Conservation (phyloP, 306 rosid species). For the Herpetospermum pedunculosum region DNA sequence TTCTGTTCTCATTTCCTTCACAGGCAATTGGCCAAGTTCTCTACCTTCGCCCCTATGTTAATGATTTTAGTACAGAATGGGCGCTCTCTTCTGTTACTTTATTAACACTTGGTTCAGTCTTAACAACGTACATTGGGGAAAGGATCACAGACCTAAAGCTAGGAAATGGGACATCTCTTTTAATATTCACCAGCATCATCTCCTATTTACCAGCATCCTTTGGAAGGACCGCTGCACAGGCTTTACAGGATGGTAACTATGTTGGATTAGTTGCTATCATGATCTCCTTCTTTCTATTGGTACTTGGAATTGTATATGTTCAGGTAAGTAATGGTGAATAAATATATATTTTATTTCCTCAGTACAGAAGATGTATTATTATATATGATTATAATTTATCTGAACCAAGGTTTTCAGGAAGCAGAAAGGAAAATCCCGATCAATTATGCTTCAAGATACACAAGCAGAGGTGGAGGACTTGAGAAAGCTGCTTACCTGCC, state of each 20-base stretch:
- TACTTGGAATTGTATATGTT: conserved; percentile 88
- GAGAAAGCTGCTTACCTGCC: conserved; percentile 88
- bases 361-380: conserved; percentile 1
- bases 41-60: conserved; percentile 81
- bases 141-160: conserved; percentile 84
- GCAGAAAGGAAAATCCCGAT: conserved; percentile 97
- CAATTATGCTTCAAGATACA: conserved; percentile 85
- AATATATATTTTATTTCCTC: conserved; percentile 10
- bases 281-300: conserved; percentile 66
- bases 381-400: conserved; percentile 17
- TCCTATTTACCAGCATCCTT: conserved; percentile 97
- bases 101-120: conserved; percentile 74
- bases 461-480: conserved; percentile 63
- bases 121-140: conserved; percentile 85
- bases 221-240: conserved; percentile 70
- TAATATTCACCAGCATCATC: conserved; percentile 91
- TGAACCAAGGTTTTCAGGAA: conserved; percentile 60
- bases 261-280: conserved; percentile 60
- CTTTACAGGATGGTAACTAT: conserved; percentile 77
- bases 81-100: conserved; percentile 65
- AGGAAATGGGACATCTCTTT: conserved; percentile 93
- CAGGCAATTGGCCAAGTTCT: conserved; percentile 98
- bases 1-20: conserved; percentile 11
- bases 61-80: conserved; percentile 77
- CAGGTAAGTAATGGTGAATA: conserved; percentile 53